Conservation (phyloP, 2,329 filamentous ascomycete species). For the Paecilomyces sp. region DNA sequence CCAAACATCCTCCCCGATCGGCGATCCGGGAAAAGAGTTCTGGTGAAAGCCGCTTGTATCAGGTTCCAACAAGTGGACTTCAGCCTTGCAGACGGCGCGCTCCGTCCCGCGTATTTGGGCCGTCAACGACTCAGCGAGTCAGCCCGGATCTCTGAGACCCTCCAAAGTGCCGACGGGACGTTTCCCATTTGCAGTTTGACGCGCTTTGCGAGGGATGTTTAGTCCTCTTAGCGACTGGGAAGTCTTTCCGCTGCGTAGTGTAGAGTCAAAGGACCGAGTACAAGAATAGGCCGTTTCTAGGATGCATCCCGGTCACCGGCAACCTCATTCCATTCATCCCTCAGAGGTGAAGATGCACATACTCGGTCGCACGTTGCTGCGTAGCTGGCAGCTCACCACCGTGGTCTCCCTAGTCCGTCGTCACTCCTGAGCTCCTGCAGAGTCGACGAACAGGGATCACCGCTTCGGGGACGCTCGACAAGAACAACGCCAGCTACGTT, state of each 20-base stretch:
- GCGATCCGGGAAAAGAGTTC: background rate
- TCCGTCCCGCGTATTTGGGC: background rate
- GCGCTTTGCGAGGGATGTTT: background rate
- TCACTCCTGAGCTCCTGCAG: background rate
- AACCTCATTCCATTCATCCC: background rate
- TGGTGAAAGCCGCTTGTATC: background rate
- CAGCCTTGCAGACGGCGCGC: background rate
- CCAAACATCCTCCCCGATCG: background rate
- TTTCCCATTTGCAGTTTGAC: background rate
- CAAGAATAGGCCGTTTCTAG: background rate
- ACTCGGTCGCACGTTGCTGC: background rate
- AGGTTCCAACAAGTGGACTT: background rate
- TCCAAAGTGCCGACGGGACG: background rate
- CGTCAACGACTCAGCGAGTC: background rate
- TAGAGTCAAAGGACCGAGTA: background rate
- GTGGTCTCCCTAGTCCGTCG: background rate
- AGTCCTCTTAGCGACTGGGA: background rate
- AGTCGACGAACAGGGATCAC: background rate
- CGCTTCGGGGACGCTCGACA: background rate
- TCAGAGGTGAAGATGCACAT: background rate
- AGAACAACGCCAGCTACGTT: background rate
- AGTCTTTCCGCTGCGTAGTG: background rate
- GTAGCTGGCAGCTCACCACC: background rate
- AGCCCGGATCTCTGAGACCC: background rate
- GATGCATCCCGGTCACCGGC: background rate